Evolutionary conservation across 2,329 filamentous ascomycete species (phyloP), one percentile per base, ranked within the genome.

Genomic region (Pezicula neosporulosa): DNA sequence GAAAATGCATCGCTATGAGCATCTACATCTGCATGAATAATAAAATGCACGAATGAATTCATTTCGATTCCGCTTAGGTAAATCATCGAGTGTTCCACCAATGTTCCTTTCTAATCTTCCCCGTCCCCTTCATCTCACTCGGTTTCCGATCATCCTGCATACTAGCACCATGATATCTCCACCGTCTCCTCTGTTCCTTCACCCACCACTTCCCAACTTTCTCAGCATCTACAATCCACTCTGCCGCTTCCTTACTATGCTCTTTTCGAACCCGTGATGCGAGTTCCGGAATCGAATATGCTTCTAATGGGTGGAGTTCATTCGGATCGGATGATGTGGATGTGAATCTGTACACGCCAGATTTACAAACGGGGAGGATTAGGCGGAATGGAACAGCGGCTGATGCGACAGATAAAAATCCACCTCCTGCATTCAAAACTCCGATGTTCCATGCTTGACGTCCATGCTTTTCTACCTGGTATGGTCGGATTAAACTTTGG

Each of bases 401-500:
- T 2, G 59, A 63, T 16, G 57, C 57, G 33, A 64, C 49, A 24
- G 58, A 58, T 3, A 64, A 50, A 16, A 62, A 41, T 0, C 59
- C 56, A 13, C 62, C 62, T 15, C 62, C 62, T 1, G 62, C 61
- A 42, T 65, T 65, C 33, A 65, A 52, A 24, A 61, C 54, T 27
- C 56, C 60, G 43, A 65, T 57, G 49, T 63, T 62, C 55, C 57
- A 63, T 27, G 52, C 53, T 41, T 38, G 68, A 3, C 68, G 66
- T 6, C 66, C 65, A 44, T 67, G 64, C 16, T 69, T 60, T 13
- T 61, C 52, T 15, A 64, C 45, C 35, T 68, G 62, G 50, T 68
- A 71, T 1, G 71, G 70, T 8, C 73, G 68, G 46, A 76, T 68
- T n/a, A 76, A 64, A 0, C 72, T 75, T 55, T 75, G 73, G 10